phyloP scores from a whole-genome alignment of 2,329 filamentous ascomycete genomes.

The Xylaria digitata region DNA sequence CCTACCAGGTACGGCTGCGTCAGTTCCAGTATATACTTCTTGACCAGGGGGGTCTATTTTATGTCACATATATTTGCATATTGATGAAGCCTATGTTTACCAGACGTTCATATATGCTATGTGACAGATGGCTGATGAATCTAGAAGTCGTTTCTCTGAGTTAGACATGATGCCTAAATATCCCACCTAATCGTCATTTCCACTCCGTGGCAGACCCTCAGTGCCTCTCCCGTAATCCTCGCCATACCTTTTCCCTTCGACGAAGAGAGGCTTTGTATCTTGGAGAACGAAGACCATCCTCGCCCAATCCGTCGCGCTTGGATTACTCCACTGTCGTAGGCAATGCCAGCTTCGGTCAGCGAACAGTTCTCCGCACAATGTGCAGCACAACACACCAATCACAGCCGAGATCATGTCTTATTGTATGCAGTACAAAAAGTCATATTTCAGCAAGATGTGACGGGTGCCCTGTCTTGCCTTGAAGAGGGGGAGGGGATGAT shows the following conservation, averaged over 20 bases:
- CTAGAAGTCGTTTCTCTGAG: not conserved
- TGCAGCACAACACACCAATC: not conserved
- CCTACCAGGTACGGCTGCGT: not conserved
- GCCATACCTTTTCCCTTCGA: conserved; percentile 45
- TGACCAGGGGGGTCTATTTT: conserved; percentile 5
- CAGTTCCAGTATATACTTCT: conserved; percentile 16
- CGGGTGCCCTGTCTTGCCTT: too few relatives aligned
- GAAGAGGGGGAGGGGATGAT: not conserved
- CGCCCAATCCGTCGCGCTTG: conserved; percentile 36
- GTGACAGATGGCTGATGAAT: conserved; percentile 1
- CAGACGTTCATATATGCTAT: not conserved
- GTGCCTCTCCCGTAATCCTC: conserved; percentile 47
- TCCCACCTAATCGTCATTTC: conserved; percentile 41
- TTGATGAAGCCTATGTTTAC: not conserved
- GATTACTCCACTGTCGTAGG: conserved; percentile 36
- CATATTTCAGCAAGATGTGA: too few relatives aligned
- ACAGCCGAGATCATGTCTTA: not conserved
- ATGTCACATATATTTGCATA: conserved; percentile 13
- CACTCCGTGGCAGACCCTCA: conserved; percentile 44
- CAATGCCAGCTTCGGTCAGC: conserved; percentile 15
- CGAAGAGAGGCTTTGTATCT: conserved; percentile 48
- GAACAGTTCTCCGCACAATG: not conserved
- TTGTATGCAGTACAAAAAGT: too few relatives aligned
- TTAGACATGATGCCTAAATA: not conserved
- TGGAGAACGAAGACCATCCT: conserved; percentile 53